A percentile compares a stretch with the other conserved stretches of the same genome.
Conservation (phyloP, 1,139 yeast species). For the Pichia sp. region DNA sequence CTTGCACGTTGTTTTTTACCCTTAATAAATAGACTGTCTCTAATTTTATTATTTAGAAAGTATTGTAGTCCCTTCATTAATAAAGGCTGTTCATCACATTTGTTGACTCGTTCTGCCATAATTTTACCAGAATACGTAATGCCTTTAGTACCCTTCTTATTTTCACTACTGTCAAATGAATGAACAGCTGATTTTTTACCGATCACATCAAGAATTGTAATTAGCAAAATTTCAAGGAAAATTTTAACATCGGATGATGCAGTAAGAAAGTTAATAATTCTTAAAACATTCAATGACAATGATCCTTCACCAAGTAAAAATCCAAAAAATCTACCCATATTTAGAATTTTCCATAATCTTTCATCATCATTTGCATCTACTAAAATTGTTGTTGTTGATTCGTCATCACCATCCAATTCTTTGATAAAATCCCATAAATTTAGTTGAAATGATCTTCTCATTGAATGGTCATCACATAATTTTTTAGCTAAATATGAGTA, state of each 20-base stretch:
- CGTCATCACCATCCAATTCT: slow-evolving; percentile 56
- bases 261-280: slow-evolving; percentile 69
- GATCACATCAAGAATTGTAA: slow-evolving; percentile 56
- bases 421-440: slow-evolving; percentile 83
- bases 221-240: slow-evolving; percentile 68
- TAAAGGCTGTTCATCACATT: slow-evolving; percentile 57
- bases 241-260: slow-evolving; percentile 58
- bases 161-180: slow-evolving; percentile 42
- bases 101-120: slow-evolving; percentile 48
- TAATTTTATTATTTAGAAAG: slow-evolving; percentile 52
- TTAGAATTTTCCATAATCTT: slow-evolving; percentile 54
- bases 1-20: slow-evolving; percentile 57
- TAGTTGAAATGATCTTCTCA: slow-evolving; percentile 82
- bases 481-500: slow-evolving; percentile 77
- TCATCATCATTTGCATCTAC: slow-evolving; percentile 43
- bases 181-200: slow-evolving; percentile 59
- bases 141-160: slow-evolving; percentile 33
- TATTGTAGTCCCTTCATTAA: slow-evolving; percentile 68
- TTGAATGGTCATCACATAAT: slow-evolving; percentile 60
- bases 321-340: slow-evolving; percentile 78
- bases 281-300: slow-evolving; percentile 64
- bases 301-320: slow-evolving; percentile 64
- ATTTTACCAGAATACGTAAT: slow-evolving; percentile 47
- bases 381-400: slow-evolving; percentile 17
- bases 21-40: slow-evolving; percentile 44